Conservation (phyloP, 2,329 filamentous ascomycete species). For the Pyricularia grisea region DNA sequence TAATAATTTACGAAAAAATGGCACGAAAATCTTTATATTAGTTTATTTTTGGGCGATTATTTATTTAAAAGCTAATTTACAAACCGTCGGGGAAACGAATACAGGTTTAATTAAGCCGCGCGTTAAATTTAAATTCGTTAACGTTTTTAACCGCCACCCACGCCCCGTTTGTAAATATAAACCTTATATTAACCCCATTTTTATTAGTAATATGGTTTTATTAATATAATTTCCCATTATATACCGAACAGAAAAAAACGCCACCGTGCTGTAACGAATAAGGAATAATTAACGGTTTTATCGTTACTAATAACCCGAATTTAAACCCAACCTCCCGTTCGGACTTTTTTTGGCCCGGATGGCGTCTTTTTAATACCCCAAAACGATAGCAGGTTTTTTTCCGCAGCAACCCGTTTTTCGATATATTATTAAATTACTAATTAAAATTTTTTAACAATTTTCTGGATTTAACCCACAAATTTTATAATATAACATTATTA, state of each 20-base stretch:
- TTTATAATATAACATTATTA: neutral
- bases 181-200: neutral
- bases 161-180: neutral
- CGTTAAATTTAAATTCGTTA: neutral
- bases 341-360: neutral
- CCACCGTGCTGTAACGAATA: neutral
- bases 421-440: neutral
- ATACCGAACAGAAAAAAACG: neutral
- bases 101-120: too few species aligned
- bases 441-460: neutral
- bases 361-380: neutral
- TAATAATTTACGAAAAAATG: neutral
- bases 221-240: neutral
- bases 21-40: neutral
- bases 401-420: neutral
- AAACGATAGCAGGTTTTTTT: neutral
- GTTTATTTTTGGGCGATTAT: neutral
- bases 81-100: neutral
- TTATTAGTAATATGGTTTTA: neutral
- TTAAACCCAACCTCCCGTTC: neutral
- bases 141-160: neutral
- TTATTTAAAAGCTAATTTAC: neutral
- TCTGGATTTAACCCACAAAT: neutral
- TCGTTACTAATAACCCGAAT: neutral
- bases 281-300: neutral